Base-by-base conservation (phyloP, 1,284 basidiomycete species). In the Neolentinus lepideus region DNA sequence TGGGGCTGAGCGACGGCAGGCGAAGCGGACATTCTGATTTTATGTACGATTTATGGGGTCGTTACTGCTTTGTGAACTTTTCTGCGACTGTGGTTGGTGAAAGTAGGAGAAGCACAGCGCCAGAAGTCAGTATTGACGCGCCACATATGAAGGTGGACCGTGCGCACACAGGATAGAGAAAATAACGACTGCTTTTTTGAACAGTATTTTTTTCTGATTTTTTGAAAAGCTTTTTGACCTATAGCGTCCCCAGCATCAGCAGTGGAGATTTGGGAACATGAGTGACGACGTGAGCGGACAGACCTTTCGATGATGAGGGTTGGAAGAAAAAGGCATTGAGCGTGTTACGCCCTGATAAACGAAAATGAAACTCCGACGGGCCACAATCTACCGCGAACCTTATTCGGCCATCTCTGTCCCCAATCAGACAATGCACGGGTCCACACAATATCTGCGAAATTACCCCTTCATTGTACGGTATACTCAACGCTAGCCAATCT, bases 41-140 rank as follows among this genome's bases (percentile, higher is more conserved):
- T 71, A 63, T 63, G 62, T 64, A 69, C 70, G 74, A 77, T 73
- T 70, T 72, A 68, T 63, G 72, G 69, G 82, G 84, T 89, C 88
- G 88, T 90, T 90, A 90, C 87, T 89, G 85, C 83, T 88, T 87
- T 87, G 77, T 81, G 77, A 71, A 76, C 77, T 88, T 89, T 87
- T 88, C 80, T 85, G 75, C 71, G 75, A 80, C 78, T 82, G 67
- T 52, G 55, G 29, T 12, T 6, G 47, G 54, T 48, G 58, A 46
- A 61, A 43, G 56, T 60, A 56, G 50, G 60, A 55, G 59, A 58
- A 55, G 55, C 60, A 62, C 63, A 21, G 16, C 56, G 53, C 52
- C 57, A 36, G 53, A 56, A 11, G 26, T 52, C 26, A 52, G 51
- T 22, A 21, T 16, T 6, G 8, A 26, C 9, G 9, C 47, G 47